phyloP scores from a whole-genome alignment of 371 early-diverging fungal species.

The Syncephalastrum contaminatum region DNA sequence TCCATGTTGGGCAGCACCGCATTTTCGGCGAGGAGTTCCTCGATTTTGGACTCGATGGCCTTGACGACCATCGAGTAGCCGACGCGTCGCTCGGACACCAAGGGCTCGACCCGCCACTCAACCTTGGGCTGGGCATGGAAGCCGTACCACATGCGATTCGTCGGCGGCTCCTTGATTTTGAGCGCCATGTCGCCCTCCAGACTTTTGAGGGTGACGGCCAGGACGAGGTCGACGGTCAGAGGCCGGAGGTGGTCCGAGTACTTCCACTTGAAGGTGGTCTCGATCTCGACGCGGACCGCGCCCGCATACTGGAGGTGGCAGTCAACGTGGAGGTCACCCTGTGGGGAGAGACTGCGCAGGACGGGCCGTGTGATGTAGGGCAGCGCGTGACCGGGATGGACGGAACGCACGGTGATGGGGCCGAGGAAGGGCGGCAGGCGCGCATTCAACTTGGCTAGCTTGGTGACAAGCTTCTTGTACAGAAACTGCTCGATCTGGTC shows the following conservation, averaged over 20 bases:
- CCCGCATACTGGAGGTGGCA: constrained; percentile 80
- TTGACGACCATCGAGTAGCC: constrained; percentile 77
- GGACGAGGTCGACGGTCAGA: constrained; percentile 72
- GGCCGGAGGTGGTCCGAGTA: constrained; percentile 58
- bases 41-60: constrained; percentile 82
- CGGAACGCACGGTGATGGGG: constrained; percentile 77
- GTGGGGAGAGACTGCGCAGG: constrained; percentile 61
- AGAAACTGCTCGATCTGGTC: constrained; percentile 57
- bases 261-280: constrained; percentile 61
- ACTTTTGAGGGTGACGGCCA: constrained; percentile 71
- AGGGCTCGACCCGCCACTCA: constrained; percentile 81
- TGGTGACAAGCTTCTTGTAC: constrained; percentile 65
- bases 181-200: constrained; percentile 76
- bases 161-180: constrained; percentile 82
- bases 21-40: constrained; percentile 77
- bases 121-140: constrained; percentile 82
- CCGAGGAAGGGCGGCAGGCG: constrained; percentile 77
- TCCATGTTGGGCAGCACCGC: constrained; percentile 92
- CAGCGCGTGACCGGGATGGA: constrained; percentile 76
- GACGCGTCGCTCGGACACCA: constrained; percentile 83
- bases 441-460: constrained; percentile 66
- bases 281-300: constrained; percentile 70
- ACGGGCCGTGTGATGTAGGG: constrained; percentile 81
- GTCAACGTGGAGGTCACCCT: constrained; percentile 76
- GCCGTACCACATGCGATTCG: constrained; percentile 89